Conservation (phyloP, 1,284 basidiomycete species). For the Inonotus obliquus region DNA sequence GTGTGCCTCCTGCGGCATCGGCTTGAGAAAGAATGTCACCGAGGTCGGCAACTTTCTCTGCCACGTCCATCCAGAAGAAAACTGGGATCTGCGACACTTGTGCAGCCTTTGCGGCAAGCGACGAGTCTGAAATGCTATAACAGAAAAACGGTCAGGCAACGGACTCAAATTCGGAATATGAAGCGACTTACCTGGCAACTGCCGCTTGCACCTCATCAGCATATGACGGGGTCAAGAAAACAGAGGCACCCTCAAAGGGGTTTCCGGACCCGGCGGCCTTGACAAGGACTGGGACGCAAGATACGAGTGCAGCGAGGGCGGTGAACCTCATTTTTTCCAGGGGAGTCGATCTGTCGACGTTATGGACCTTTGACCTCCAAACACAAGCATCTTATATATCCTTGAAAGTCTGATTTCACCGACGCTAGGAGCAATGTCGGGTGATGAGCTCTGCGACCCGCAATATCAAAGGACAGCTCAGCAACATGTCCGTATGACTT, state of each 20-base stretch:
- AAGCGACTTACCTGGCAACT: slow-evolving; percentile 12
- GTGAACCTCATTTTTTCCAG: slow-evolving; percentile 18
- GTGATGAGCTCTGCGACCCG: not conserved
- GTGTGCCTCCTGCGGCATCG: slow-evolving; percentile 21
- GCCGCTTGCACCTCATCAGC: slow-evolving; percentile 18
- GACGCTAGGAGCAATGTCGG: slow-evolving; percentile 16
- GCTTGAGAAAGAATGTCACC: slow-evolving; percentile 26
- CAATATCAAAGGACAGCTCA: slow-evolving; percentile 15
- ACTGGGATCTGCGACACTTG: slow-evolving; percentile 16
- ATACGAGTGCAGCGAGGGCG: slow-evolving; percentile 15
- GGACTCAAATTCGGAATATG: not conserved
- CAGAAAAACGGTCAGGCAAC: not conserved
- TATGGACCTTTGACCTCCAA: not conserved
- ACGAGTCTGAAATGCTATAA: slow-evolving; percentile 19
- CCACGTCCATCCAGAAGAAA: slow-evolving; percentile 24
- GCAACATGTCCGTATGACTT: not conserved
- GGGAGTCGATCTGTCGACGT: not conserved
- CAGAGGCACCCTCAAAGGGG: slow-evolving; percentile 17
- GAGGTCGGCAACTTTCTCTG: slow-evolving; percentile 15
- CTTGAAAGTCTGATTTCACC: slow-evolving; percentile 4
- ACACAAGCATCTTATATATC: slow-evolving; percentile 10
- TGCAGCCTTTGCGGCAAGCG: slow-evolving; percentile 17
- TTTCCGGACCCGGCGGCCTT: slow-evolving; percentile 18
- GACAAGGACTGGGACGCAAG: slow-evolving; percentile 16
- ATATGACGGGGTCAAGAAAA: slow-evolving; percentile 19